A percentile compares a stretch with the other conserved stretches of the same genome.
Conservation (phyloP, 78 protist genomes). For the Dictyostelium firmibasis region DNA sequence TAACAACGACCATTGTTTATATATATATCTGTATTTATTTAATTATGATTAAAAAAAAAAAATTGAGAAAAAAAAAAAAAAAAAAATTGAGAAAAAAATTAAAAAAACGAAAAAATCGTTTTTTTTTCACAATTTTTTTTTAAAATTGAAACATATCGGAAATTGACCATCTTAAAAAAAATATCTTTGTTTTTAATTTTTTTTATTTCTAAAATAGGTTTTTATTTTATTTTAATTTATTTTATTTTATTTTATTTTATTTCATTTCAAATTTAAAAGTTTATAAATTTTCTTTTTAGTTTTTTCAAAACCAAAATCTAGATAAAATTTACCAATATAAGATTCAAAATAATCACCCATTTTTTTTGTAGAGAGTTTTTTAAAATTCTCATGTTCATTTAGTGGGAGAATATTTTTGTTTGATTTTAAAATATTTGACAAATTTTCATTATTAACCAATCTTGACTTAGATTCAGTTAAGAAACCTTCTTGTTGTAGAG, state of each 20-base stretch:
- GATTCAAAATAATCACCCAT: slow-evolving; percentile 59
- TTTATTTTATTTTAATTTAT: not conserved
- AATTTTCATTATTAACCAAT: not conserved
- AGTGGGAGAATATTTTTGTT: not conserved
- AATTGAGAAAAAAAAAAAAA: not conserved
- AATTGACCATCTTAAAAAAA: not conserved
- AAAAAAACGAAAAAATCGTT: not conserved
- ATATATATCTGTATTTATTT: not conserved
- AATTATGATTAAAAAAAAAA: not conserved
- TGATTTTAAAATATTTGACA: not conserved
- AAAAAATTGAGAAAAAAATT: not conserved
- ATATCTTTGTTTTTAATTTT: no score
- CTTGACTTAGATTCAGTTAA: not conserved
- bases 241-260: not conserved
- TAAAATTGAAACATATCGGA: not conserved
- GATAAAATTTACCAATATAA: slow-evolving; percentile 1
- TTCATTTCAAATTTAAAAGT: not conserved
- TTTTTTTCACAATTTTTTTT: not conserved
- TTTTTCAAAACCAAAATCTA: slow-evolving; percentile 17
- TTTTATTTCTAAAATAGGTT: no score
- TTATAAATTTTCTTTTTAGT: not conserved
- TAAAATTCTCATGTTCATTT: not conserved
- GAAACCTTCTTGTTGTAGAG: slow-evolving; percentile 46
- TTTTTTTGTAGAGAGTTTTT: not conserved
- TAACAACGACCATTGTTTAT: not conserved